phyloP scores from a whole-genome alignment of 139 green algal species.

The Asterochloris sp. region DNA sequence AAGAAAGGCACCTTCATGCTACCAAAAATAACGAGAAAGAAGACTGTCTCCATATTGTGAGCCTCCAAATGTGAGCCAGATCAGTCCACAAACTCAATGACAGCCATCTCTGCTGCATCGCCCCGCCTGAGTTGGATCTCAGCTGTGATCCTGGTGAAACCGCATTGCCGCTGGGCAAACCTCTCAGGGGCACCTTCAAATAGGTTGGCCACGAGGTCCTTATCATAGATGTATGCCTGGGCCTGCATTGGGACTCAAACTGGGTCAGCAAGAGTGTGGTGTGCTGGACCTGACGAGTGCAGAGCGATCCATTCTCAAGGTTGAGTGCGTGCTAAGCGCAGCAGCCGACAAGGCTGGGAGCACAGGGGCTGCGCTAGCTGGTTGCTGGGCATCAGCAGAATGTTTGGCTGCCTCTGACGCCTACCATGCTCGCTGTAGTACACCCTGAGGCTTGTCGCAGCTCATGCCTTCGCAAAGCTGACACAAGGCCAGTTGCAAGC shows the following conservation, averaged over 20 bases:
- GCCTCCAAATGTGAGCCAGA: not conserved
- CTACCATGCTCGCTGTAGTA: not conserved
- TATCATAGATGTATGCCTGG: constrained; percentile 90
- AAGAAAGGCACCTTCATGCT: too few species aligned
- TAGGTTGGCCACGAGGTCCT: constrained; percentile 83
- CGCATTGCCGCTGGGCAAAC: constrained; percentile 84
- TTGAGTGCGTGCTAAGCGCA: not conserved
- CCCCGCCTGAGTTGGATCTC: constrained; percentile 59
- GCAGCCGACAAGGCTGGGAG: not conserved
- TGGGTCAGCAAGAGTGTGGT: not conserved
- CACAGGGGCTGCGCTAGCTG: not conserved
- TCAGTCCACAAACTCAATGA: constrained; percentile 93
- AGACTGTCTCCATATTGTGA: too few species aligned
- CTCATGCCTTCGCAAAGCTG: not conserved
- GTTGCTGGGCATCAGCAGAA: not conserved
- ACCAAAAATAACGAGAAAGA: too few species aligned
- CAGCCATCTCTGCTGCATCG: constrained; percentile 92
- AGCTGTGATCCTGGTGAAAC: constrained; percentile 87
- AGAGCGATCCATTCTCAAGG: not conserved
- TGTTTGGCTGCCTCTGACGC: not conserved
- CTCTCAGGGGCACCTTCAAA: constrained; percentile 81
- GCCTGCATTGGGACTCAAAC: constrained; percentile 46
- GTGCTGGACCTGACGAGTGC: not conserved
- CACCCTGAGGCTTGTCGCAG: not conserved
- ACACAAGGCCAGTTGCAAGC: not conserved